Conservation (phyloP, 202 grass and related monocot species). For the Saccharum hybrid region DNA sequence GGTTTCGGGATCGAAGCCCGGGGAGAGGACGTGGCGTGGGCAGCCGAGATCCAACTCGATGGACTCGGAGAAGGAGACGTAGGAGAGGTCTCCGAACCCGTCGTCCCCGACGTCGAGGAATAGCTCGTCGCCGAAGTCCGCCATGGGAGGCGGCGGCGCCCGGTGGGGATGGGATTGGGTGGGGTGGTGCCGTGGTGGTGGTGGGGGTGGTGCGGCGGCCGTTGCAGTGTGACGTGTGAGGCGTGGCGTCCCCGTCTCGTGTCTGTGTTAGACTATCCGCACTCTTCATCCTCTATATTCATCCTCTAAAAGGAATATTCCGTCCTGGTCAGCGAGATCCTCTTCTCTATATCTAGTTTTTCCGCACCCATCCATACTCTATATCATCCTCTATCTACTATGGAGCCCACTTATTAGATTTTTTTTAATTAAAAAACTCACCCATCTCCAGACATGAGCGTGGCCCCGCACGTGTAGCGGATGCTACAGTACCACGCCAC, state of each 20-base stretch:
- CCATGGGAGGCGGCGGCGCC: constrained; percentile 35
- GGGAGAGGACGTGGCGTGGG: constrained; percentile 21
- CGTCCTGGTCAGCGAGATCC: too few species aligned
- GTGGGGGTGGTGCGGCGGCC: constrained; percentile 1
- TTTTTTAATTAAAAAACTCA: too few species aligned
- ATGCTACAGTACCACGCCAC: too few species aligned
- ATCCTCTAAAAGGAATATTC: too few species aligned
- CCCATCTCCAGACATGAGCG: too few species aligned
- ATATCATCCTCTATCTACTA: too few species aligned
- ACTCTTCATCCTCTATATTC: too few species aligned
- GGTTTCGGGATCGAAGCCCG: constrained; percentile 43
- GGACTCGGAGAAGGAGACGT: constrained; percentile 41
- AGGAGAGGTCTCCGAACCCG: constrained; percentile 18
- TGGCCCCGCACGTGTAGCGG: too few species aligned
- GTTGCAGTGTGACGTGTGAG: constrained; percentile 5
- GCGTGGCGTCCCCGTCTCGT: constrained; percentile 50
- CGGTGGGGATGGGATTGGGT: not conserved
- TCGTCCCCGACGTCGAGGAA: constrained; percentile 56
- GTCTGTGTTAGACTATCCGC: too few species aligned
- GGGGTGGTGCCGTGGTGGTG: not conserved
- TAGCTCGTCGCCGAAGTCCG: constrained; percentile 44
- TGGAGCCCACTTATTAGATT: too few species aligned
- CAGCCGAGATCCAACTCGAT: constrained; percentile 37
- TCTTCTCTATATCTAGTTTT: too few species aligned
- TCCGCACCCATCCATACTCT: too few species aligned